Evolutionary conservation across 208 protist genomes (phyloP).

Genomic region (Trypanosoma mega): DNA sequence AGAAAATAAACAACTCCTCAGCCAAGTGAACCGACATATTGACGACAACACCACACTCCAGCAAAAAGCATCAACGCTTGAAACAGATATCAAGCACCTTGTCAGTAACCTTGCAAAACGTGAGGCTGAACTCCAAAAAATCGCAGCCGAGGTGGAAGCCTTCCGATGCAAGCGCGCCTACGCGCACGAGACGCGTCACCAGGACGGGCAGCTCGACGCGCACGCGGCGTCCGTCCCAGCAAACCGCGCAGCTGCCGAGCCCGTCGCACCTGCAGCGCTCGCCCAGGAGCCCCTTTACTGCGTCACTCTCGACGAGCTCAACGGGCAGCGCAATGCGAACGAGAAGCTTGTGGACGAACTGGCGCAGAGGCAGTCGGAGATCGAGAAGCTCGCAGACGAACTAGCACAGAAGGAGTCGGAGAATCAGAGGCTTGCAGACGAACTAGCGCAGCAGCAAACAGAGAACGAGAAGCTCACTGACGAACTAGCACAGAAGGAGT

Average conservation of each 20-base stretch:
- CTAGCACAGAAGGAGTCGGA: slow-evolving; percentile 8
- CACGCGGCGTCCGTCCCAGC: slow-evolving; percentile 6
- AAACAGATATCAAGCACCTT: slow-evolving; percentile 17
- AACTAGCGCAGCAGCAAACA: slow-evolving; percentile 3
- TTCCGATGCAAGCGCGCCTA: slow-evolving; percentile 32
- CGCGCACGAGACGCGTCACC: slow-evolving; percentile 21
- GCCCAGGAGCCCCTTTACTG: slow-evolving; percentile 17
- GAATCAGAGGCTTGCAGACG: slow-evolving; percentile 1
- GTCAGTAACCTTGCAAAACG: slow-evolving; percentile 20
- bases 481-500: slow-evolving; percentile 16
- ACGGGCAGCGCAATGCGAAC: not conserved
- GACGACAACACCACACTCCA: not conserved
- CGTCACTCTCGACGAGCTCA: slow-evolving; percentile 25
- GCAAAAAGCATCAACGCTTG: slow-evolving; percentile 2
- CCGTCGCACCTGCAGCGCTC: slow-evolving; percentile 17
- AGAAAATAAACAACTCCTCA: not conserved
- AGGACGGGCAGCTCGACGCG: slow-evolving; percentile 13
- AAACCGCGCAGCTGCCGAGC: slow-evolving; percentile 10
- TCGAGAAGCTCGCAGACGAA: not conserved
- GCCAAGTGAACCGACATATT: slow-evolving; percentile 24
- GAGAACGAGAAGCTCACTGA: slow-evolving; percentile 22
- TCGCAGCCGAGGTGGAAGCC: slow-evolving; percentile 26
- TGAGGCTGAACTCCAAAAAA: not conserved
- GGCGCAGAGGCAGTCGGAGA: slow-evolving; percentile 1
- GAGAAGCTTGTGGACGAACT: slow-evolving; percentile 3